Percentiles rank a stretch among this genome's conserved stretches.
These are phyloP conservation scores for Ceratopteris richardii DNA, from an alignment of 75 land plant species.

Conservation along the genomic window DNA sequence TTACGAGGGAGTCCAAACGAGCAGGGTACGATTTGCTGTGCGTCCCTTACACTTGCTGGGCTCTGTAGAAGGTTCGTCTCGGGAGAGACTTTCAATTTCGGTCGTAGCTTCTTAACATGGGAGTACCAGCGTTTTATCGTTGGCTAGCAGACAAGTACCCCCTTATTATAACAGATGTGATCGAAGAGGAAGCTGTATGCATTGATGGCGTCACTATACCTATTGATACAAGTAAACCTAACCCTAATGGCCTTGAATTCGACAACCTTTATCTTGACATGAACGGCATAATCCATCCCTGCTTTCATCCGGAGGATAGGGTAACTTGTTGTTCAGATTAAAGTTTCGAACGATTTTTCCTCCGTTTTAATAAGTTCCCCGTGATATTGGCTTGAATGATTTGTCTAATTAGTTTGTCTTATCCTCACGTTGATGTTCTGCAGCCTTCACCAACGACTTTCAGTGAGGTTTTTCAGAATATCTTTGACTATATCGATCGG, in stretches of 20 bases:
- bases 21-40: no score
- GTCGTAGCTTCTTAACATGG: no score
- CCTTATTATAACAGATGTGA: slow-evolving; percentile 37
- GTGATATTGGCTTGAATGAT: neutral
- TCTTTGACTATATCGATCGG: slow-evolving; percentile 81
- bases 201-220: slow-evolving; percentile 23
- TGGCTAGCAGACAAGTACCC: slow-evolving; percentile 69
- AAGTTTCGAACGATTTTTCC: neutral
- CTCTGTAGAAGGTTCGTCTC: no score
- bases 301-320: slow-evolving; percentile 67
- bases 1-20: no score
- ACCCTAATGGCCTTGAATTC: slow-evolving; percentile 53
- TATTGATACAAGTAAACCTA: slow-evolving; percentile 36
- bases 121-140: slow-evolving; percentile 64
- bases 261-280: no score
- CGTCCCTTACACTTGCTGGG: no score
- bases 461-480: slow-evolving; percentile 67
- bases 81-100: no score
- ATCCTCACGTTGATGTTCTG: slow-evolving; percentile 16
- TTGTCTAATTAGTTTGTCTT: neutral
- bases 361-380: no score
- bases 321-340: slow-evolving; percentile 7
- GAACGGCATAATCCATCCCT: slow-evolving; percentile 69
- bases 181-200: slow-evolving; percentile 30
- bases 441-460: slow-evolving; percentile 83